A percentile compares a stretch with the other conserved stretches of the same genome.
Evolutionary conservation across 306 rosid genomes (phyloP).

Genomic region (Potentilla sterilis): DNA sequence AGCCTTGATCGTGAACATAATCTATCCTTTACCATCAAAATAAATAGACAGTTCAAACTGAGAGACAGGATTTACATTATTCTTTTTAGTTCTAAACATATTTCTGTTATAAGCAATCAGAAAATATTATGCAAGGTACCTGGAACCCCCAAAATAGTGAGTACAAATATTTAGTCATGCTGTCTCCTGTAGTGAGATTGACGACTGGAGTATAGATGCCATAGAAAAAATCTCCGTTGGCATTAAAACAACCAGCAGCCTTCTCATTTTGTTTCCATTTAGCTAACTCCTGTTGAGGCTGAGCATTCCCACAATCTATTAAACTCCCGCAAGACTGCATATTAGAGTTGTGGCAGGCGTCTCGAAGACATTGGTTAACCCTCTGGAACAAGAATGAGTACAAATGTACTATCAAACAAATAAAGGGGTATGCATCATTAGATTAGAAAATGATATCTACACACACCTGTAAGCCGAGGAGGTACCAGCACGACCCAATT

Average conservation of each 20-base stretch:
- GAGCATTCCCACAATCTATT: constrained; percentile 65
- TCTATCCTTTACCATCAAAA: not conserved
- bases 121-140: constrained; percentile 32
- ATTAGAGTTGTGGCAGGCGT: constrained; percentile 34
- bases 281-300: not conserved
- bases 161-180: constrained; percentile 51
- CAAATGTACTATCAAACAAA: not conserved
- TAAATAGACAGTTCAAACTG: not conserved
- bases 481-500: constrained; percentile 84
- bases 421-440: not conserved
- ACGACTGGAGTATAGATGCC: constrained; percentile 60
- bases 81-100: not conserved
- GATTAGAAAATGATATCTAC: not conserved
- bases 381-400: constrained; percentile 45
- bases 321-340: constrained; percentile 26
- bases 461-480: constrained; percentile 72
- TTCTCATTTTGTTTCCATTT: constrained; percentile 25
- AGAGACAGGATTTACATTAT: not conserved
- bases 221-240: constrained; percentile 30
- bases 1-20: not conserved
- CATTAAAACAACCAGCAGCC: constrained; percentile 37
- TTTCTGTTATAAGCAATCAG: constrained; percentile 6
- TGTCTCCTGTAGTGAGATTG: constrained; percentile 33
- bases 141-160: constrained; percentile 82
- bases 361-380: constrained; percentile 75